Percentiles rank a stretch among this genome's conserved stretches.
Conservation (phyloP, 2,329 filamentous ascomycete species). For the Sarocladium brachiariae region DNA sequence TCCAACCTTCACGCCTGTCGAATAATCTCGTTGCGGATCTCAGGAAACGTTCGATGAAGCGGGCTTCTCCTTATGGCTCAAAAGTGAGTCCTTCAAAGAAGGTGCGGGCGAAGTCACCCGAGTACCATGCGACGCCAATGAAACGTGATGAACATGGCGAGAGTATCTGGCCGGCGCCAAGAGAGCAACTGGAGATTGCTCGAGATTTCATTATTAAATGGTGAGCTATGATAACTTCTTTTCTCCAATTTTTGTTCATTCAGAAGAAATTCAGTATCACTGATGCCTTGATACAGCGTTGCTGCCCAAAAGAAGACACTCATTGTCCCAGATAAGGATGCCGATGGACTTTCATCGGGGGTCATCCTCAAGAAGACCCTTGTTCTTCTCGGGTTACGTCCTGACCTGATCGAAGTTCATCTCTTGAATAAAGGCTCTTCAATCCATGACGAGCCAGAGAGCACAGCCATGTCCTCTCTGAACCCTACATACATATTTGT, state of each 20-base stretch:
- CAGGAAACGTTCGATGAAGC: neutral
- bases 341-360: slow-evolving; percentile 59
- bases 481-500: slow-evolving; percentile 54
- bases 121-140: slow-evolving; percentile 37
- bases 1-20: neutral
- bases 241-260: too few relatives aligned
- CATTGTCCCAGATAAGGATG: slow-evolving; percentile 63
- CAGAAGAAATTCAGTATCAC: too few relatives aligned
- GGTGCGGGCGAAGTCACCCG: slow-evolving; percentile 24
- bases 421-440: slow-evolving; percentile 52
- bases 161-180: slow-evolving; percentile 56
- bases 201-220: slow-evolving; percentile 51
- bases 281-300: slow-evolving; percentile 33
- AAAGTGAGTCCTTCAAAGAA: neutral
- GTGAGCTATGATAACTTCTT: slow-evolving; percentile 28
- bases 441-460: slow-evolving; percentile 48
- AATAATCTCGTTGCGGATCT: neutral
- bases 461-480: slow-evolving; percentile 40
- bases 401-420: slow-evolving; percentile 48
- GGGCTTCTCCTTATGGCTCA: neutral
- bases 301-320: slow-evolving; percentile 42
- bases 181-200: slow-evolving; percentile 46
- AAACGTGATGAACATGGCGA: slow-evolving; percentile 35
- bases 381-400: slow-evolving; percentile 47
- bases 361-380: slow-evolving; percentile 56